Percentiles rank a stretch among this genome's conserved stretches.
phyloP scores from a whole-genome alignment of 2,329 filamentous ascomycete species.

The Periglandula ipomoeae region DNA sequence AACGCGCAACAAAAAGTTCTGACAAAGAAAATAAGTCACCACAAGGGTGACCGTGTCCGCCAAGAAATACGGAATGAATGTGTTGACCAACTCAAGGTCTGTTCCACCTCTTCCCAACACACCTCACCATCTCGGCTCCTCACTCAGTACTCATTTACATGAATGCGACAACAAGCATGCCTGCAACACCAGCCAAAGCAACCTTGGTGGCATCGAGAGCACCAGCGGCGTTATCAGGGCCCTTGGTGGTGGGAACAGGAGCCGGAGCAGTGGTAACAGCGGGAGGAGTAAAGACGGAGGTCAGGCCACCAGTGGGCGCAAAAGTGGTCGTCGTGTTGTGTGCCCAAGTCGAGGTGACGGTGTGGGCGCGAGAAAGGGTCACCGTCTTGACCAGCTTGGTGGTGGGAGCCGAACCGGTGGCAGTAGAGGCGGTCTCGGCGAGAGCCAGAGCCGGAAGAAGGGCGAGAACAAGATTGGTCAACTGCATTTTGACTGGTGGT shows the following conservation, averaged over 20 bases:
- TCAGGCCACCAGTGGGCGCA: slow-evolving; percentile 17
- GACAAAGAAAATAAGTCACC: slow-evolving; percentile 3
- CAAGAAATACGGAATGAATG: neutral
- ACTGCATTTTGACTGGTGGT: slow-evolving; percentile 12
- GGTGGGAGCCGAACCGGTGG: slow-evolving; percentile 21
- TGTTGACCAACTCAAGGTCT: neutral
- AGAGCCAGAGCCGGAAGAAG: slow-evolving; percentile 46
- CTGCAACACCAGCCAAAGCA: slow-evolving; percentile 39
- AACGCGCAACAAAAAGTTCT: neutral
- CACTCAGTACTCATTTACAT: slow-evolving; percentile 28
- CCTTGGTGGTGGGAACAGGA: slow-evolving; percentile 24
- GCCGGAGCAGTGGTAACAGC: slow-evolving; percentile 13
- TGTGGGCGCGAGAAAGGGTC: slow-evolving; percentile 39
- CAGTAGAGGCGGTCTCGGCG: slow-evolving; percentile 24
- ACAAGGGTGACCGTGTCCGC: neutral
- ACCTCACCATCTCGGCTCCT: neutral
- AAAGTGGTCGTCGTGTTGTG: slow-evolving; percentile 28
- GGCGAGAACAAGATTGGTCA: slow-evolving; percentile 35
- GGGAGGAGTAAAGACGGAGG: slow-evolving; percentile 14
- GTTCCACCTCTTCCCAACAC: neutral
- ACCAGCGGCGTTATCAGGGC: slow-evolving; percentile 32
- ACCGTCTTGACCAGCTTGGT: slow-evolving; percentile 41
- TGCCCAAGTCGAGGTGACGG: slow-evolving; percentile 22
- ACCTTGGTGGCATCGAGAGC: slow-evolving; percentile 35
- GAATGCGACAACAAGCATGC: slow-evolving; percentile 40